These are phyloP conservation scores for Handroanthus guayacan DNA, from an alignment of 257 asterid genomes.

Conservation along the genomic window DNA sequence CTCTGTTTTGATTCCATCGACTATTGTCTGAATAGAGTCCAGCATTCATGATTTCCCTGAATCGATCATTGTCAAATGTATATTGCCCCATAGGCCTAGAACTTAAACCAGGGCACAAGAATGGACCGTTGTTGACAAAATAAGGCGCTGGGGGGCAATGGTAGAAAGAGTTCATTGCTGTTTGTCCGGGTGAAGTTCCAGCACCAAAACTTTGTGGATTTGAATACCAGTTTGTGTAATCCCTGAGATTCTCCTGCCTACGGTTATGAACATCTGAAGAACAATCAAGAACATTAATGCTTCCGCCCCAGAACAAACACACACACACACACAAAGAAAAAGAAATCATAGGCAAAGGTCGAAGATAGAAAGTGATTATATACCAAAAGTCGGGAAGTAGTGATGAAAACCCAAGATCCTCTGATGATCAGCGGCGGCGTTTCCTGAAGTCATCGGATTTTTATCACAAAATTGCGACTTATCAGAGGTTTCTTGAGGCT, in stretches of 20 bases:
- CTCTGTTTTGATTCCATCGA: not conserved
- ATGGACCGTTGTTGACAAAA: not conserved
- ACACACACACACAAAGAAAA: not conserved
- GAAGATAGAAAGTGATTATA: not conserved
- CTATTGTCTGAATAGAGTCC: not conserved
- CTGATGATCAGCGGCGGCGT: conserved; percentile 1
- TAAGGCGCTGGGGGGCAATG: not conserved
- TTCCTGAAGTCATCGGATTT: not conserved
- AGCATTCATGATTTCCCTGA: no score
- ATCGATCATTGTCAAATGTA: no score
- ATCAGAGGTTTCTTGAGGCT: no score
- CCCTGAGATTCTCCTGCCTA: not conserved
- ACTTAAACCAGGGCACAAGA: no score
- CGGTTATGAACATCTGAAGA: not conserved
- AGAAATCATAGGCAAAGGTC: no score
- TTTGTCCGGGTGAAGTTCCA: not conserved
- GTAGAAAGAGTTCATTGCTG: not conserved
- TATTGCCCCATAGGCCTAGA: no score
- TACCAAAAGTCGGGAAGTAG: conserved; percentile 15
- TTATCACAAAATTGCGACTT: no score
- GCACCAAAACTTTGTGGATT: not conserved
- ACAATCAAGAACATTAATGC: no score
- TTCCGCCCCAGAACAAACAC: no score
- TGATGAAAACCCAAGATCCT: conserved; percentile 7
- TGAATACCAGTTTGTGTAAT: not conserved